Conservation (phyloP, 208 protist species). For the Leishmania martiniquensis region DNA sequence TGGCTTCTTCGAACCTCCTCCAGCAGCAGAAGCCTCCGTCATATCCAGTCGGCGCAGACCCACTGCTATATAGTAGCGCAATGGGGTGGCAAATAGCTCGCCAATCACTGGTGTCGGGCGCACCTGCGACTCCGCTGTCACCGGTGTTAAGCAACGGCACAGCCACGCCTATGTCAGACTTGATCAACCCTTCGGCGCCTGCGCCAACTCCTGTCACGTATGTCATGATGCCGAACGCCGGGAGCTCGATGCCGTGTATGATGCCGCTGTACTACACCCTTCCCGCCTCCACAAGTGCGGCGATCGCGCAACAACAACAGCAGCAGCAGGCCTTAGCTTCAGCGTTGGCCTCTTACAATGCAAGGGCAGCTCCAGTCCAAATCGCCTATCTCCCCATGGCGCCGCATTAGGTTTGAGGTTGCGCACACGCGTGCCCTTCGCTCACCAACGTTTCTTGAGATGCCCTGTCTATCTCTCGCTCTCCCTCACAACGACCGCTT, state of each 20-base stretch:
- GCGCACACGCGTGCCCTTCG: not conserved
- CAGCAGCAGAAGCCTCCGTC: conserved; percentile 15
- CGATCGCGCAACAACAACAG: conserved; percentile 10
- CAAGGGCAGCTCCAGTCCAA: not conserved
- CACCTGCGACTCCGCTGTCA: not conserved
- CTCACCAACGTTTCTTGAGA: not conserved
- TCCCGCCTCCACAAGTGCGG: not conserved
- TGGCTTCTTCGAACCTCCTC: conserved; percentile 2
- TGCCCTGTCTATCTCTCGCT: not conserved
- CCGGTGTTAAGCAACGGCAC: conserved; percentile 3
- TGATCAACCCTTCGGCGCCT: not conserved
- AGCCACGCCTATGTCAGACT: conserved; percentile 2
- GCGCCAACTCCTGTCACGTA: conserved; percentile 10
- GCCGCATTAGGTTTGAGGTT: not conserved
- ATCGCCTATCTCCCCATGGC: conserved; percentile 1
- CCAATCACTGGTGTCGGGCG: not conserved
- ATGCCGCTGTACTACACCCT: conserved; percentile 29
- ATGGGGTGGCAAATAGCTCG: conserved; percentile 9
- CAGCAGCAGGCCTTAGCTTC: conserved; percentile 4
- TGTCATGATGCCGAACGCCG: conserved; percentile 12
- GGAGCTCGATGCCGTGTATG: not conserved
- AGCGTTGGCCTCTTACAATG: conserved; percentile 4
- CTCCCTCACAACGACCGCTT: not conserved
- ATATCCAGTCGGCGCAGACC: conserved; percentile 9
- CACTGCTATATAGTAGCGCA: conserved; percentile 1